A percentile compares a stretch with the other conserved stretches of the same genome.
Conservation (phyloP, 1,284 basidiomycete species). For the Puccinia hordei region DNA sequence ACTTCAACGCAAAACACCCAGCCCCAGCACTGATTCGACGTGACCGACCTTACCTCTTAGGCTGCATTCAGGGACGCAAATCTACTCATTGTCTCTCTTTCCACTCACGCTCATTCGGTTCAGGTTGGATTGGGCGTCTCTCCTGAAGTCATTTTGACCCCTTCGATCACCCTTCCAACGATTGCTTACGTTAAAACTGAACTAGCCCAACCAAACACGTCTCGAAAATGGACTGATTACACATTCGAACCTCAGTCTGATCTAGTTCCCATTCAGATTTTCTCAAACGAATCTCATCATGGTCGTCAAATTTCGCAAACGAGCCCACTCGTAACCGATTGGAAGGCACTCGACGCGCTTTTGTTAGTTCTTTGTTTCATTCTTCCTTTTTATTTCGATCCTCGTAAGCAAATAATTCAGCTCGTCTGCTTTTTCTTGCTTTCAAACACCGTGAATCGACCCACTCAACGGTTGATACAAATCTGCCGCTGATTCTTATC, state of each 20-base stretch:
- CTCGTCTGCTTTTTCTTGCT: too few relatives aligned
- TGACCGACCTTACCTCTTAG: too few relatives aligned
- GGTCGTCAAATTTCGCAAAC: conserved; percentile 35
- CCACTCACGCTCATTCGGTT: conserved; percentile 35
- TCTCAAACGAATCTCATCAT: conserved; percentile 52
- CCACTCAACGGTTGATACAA: neutral
- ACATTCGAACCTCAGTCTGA: conserved; percentile 39
- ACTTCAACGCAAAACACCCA: too few relatives aligned
- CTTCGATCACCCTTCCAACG: conserved; percentile 25
- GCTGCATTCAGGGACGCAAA: conserved; percentile 43
- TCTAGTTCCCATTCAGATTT: conserved; percentile 50
- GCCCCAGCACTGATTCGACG: too few relatives aligned
- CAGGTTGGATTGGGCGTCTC: conserved; percentile 48
- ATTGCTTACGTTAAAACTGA: conserved; percentile 29
- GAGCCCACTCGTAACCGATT: conserved; percentile 26
- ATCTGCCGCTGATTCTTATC: neutral
- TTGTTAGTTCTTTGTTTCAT: conserved; percentile 52
- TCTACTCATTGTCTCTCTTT: conserved; percentile 39
- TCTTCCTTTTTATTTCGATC: conserved; percentile 52
- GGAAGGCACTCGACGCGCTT: conserved; percentile 44
- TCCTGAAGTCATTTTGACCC: conserved; percentile 39
- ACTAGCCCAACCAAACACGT: conserved; percentile 12
- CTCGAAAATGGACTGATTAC: conserved; percentile 38
- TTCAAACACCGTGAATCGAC: neutral
- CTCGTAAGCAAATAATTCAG: neutral